Conservation (phyloP, 2,329 filamentous ascomycete species). For the Cladosporium sp. region DNA sequence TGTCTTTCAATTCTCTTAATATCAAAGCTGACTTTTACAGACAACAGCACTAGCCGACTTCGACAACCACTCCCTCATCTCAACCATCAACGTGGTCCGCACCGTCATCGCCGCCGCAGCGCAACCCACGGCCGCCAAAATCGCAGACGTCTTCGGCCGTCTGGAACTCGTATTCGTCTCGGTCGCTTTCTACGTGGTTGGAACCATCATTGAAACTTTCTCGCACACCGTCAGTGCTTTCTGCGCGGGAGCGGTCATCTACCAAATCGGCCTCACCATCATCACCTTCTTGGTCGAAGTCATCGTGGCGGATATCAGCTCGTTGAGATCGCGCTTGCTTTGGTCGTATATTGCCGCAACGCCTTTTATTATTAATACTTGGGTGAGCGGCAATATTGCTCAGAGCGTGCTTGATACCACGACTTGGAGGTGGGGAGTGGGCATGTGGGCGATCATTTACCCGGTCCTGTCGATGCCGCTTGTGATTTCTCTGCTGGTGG, state of each 20-base stretch:
- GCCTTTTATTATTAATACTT: conserved; percentile 59
- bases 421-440: conserved; percentile 60
- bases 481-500: conserved; percentile 48
- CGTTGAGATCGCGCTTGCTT: conserved; percentile 57
- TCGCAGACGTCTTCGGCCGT: conserved; percentile 57
- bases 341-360: conserved; percentile 62
- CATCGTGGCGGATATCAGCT: conserved; percentile 61
- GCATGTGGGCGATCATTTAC: conserved; percentile 62
- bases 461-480: conserved; percentile 54
- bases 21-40: conserved; percentile 28
- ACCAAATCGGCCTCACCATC: conserved; percentile 61
- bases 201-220: conserved; percentile 53
- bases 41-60: conserved; percentile 53
- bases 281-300: conserved; percentile 60
- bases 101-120: conserved; percentile 58
- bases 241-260: conserved; percentile 55
- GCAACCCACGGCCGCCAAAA: conserved; percentile 52
- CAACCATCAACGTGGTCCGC: conserved; percentile 56
- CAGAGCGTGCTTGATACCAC: conserved; percentile 46
- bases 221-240: conserved; percentile 49
- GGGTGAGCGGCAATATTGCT: conserved; percentile 58
- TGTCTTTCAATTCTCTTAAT: background rate
- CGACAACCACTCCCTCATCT: conserved; percentile 51
- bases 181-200: conserved; percentile 53
- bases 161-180: conserved; percentile 55